Percentiles rank a stretch among this genome's conserved stretches.
Evolutionary conservation across 177 flowering plant genomes (phyloP).

Genomic region (Vitis hybrid): DNA sequence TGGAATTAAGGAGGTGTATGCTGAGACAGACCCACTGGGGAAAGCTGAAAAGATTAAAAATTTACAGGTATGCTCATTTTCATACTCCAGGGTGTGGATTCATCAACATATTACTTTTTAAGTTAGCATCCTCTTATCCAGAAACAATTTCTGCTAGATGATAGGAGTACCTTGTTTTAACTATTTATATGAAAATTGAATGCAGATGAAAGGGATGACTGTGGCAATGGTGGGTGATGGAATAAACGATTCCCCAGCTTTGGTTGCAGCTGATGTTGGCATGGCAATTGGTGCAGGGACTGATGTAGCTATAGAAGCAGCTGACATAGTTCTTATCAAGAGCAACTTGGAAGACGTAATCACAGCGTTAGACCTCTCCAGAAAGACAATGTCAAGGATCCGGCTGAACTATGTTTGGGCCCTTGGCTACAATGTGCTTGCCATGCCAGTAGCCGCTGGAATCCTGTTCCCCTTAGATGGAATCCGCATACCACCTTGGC

Average conservation of each 20-base stretch:
- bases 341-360: constrained; percentile 90
- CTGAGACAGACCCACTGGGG: constrained; percentile 82
- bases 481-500: constrained; percentile 91
- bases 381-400: constrained; percentile 74
- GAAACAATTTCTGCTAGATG: not conserved
- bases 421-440: constrained; percentile 83
- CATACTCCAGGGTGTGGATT: not conserved
- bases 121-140: not conserved
- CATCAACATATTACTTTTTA: not conserved
- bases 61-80: constrained; percentile 59
- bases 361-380: constrained; percentile 86
- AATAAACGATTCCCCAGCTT: constrained; percentile 91
- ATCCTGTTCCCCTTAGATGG: constrained; percentile 76
- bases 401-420: constrained; percentile 91
- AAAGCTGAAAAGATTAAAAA: constrained; percentile 89
- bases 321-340: constrained; percentile 86
- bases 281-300: constrained; percentile 99
- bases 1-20: constrained; percentile 75
- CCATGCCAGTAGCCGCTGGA: constrained; percentile 89
- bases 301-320: constrained; percentile 92
- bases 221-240: constrained; percentile 99
- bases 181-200: not conserved
- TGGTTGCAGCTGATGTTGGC: constrained; percentile 92
- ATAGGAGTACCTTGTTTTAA: not conserved
- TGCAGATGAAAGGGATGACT: constrained; percentile 59